phyloP scores from a whole-genome alignment of 192 early-diverging fungal species.

The Lunasporangiospora selenospora region DNA sequence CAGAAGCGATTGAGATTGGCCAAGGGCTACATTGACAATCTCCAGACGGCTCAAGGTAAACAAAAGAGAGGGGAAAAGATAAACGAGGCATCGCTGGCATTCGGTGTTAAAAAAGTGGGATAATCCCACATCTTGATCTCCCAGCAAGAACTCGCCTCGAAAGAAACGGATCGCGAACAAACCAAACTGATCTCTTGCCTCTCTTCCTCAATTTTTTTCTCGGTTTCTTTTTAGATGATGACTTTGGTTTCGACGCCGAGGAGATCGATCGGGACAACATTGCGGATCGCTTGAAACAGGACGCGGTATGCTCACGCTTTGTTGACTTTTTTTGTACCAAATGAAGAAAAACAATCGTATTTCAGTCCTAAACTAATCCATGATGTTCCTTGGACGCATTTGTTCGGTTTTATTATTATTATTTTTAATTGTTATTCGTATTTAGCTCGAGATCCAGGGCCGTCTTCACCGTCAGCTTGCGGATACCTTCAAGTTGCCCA shows the following conservation, averaged over 20 bases:
- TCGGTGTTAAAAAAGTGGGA: too few species aligned
- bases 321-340: too few species aligned
- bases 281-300: constrained; percentile 81
- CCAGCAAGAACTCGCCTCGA: too few species aligned
- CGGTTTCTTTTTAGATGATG: constrained; percentile 47
- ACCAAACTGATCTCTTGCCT: neutral
- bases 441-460: constrained; percentile 29
- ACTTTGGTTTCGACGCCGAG: constrained; percentile 86
- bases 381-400: neutral
- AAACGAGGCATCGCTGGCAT: too few species aligned
- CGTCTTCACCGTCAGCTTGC: constrained; percentile 34
- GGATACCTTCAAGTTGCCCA: constrained; percentile 46
- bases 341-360: too few species aligned
- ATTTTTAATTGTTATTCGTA: neutral
- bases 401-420: neutral
- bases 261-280: constrained; percentile 95
- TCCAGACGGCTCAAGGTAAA: constrained; percentile 68
- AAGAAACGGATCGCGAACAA: neutral
- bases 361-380: too few species aligned
- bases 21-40: constrained; percentile 87
- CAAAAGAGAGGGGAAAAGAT: neutral
- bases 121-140: too few species aligned
- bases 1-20: constrained; percentile 94
- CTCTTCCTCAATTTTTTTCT: neutral
- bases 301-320: constrained; percentile 63